Evolutionary conservation across 1,284 basidiomycete species (phyloP).

Genomic region (Cutaneotrichosporon sp.): DNA sequence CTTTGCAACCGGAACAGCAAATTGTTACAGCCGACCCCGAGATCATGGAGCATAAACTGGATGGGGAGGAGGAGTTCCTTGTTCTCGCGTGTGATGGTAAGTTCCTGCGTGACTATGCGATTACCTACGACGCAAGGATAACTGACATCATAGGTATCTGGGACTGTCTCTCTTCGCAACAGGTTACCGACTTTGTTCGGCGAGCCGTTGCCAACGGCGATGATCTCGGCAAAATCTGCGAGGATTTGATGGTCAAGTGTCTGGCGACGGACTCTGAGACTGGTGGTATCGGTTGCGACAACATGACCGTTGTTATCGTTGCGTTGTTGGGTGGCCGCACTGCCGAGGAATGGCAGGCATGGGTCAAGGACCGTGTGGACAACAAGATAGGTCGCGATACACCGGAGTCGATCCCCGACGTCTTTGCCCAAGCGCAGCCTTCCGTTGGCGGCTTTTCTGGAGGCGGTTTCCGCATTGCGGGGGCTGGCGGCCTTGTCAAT

Average conservation of each 20-base stretch:
- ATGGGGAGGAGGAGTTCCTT: constrained; percentile 90
- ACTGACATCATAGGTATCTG: constrained; percentile 70
- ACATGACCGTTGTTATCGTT: constrained; percentile 95
- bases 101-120: too few relatives aligned
- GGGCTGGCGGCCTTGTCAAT: constrained; percentile 42
- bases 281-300: constrained; percentile 96
- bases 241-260: constrained; percentile 88
- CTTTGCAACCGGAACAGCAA: constrained; percentile 78
- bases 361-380: constrained; percentile 82
- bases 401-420: constrained; percentile 49
- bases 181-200: constrained; percentile 85
- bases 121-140: constrained; percentile 3
- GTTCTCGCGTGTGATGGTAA: constrained; percentile 93
- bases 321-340: constrained; percentile 82
- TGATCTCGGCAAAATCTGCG: constrained; percentile 73
- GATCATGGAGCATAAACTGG: constrained; percentile 71
- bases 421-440: constrained; percentile 35
- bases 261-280: constrained; percentile 89
- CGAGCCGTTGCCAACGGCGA: constrained; percentile 76
- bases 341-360: constrained; percentile 86
- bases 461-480: constrained; percentile 38
- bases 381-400: constrained; percentile 58
- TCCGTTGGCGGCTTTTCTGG: constrained; percentile 15
- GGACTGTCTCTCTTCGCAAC: constrained; percentile 93
- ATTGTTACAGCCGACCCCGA: constrained; percentile 96